Conservation (phyloP, 2,329 filamentous ascomycete genomes). For the Aspergillus ochraceoroseus region DNA sequence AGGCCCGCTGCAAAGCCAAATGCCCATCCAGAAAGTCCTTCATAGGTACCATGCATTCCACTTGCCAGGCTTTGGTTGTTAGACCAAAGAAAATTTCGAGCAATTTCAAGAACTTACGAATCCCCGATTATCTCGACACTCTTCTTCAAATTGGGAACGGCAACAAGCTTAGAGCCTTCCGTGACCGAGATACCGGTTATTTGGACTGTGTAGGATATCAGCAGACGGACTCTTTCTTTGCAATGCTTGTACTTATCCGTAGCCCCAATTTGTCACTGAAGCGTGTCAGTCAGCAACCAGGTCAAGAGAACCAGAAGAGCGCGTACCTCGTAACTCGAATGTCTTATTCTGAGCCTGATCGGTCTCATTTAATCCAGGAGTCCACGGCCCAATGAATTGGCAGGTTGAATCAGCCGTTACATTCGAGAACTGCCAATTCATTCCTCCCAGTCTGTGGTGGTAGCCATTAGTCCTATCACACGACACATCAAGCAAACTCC, state of each 20-base stretch:
- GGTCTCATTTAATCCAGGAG: conserved; percentile 43
- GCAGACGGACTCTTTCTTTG: background rate
- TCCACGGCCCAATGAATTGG: conserved; percentile 50
- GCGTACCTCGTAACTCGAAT: conserved; percentile 50
- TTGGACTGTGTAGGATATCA: conserved; percentile 44
- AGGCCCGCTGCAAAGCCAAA: conserved; percentile 55
- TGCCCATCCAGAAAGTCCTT: conserved; percentile 54
- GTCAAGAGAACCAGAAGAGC: background rate
- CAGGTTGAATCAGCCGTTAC: conserved; percentile 54
- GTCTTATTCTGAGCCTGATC: conserved; percentile 37
- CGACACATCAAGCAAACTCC: too few species aligned
- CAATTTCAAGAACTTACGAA: conserved; percentile 30
- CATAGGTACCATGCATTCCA: conserved; percentile 55
- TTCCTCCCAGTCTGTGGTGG: conserved; percentile 51
- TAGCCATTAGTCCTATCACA: too few species aligned
- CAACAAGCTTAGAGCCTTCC: conserved; percentile 44
- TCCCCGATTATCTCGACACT: conserved; percentile 46
- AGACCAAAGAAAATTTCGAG: conserved; percentile 37
- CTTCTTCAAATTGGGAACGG: conserved; percentile 34
- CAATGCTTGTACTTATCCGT: conserved; percentile 39
- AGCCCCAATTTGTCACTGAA: conserved; percentile 56
- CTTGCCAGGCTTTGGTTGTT: conserved; percentile 49
- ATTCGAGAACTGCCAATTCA: conserved; percentile 59
- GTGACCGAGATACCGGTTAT: conserved; percentile 51
- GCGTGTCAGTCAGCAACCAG: background rate